Evolutionary conservation across 306 rosid genomes (phyloP), one percentile per base, ranked within the genome.

Genomic region (Abrus pulchellus): DNA sequence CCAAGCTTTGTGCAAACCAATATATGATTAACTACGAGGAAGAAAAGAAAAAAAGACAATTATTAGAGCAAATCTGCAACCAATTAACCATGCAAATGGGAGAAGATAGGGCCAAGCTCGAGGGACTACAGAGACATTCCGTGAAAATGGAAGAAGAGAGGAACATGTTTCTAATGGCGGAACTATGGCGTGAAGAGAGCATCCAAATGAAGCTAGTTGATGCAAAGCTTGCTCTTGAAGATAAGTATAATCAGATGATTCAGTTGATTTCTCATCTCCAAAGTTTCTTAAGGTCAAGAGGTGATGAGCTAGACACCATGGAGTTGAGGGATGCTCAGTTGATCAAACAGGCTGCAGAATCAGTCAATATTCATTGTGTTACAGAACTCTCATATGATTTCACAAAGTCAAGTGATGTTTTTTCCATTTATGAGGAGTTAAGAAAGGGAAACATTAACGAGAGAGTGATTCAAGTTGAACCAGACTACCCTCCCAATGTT

Each of bases 141-240:
- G 57, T 74, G 68, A 83, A 74, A 63, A 38, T 82, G 48, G 94
- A 83, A 64, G 86, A 92, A 81, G 94, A 92, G 84, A 90, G 89
- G 74, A 83, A 68, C 59, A 88, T 87, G 97, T 61, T 88, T 70
- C 87, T 88, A 75, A 73, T 87, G 56, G 89, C 87, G 1, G 89
- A 86, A 77, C 83, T 83, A 66, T 88, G 87, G 93, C 91, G 97
- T 1, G 91, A 92, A 79, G 97, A 92, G 74, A 86, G 87, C 20
- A 78, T 92, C 53, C 94, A 90, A 68, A 87, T 88, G 97, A 92
- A 90, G 87, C 74, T 92, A 20, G 20, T 72, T 0, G 97, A 92
- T 43, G 97, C 92, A 4, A 92, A 85, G 72, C 64, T 85, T 10
- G 84, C 84, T n/a, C 84, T 90, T 33, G 92, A 90, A 78, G 90